Base-by-base conservation (phyloP, 768 basidiomycete genomes). In the Xerocomus brunneocitrinus region DNA sequence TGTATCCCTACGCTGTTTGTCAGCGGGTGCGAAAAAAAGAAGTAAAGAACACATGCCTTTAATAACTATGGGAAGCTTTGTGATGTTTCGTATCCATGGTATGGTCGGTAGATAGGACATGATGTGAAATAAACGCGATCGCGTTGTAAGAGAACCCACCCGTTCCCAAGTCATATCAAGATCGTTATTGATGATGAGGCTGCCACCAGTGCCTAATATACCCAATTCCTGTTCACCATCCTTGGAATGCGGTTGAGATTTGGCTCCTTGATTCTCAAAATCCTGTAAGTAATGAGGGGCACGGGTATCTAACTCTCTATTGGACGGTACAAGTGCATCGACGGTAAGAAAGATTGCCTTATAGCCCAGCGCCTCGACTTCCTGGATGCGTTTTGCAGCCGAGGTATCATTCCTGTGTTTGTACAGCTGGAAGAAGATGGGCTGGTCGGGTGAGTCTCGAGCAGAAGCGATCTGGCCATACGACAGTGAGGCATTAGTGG, bases 271-370 rank as follows among this genome's bases (percentile, higher is more conserved):
- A 36, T 64, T 70, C 63, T 85, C 83, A 50, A 79, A 71, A 39
- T 79, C 86, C 61, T 83, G 84, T 22, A 77, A 53, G 49, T 73
- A 74, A 63, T 75, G 86, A 10, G 82, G 79, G 53, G 77, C 80
- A 50, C 81, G 78, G 39, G 82, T 81, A 61, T 92, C 90, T 51
- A 77, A 72, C 68, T 92, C 90, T 43, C 92, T 79, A 60, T 92
- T 93, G 8, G 89, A 87, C 2, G 85, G 76, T 38, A 87, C 82
- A n/a, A 90, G 76, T 0, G 91, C 89, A 69, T 98, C 94, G 3
- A 95, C 93, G 2, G 94, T 97, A 50, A 98, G 75, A 67, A 91
- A 91, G 54, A 98, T 89, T 1, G 89, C 92, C 45, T 86, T 91
- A 70, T 88, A 95, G 0, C 91, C 91, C 4, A 89, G 70, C 30